Evolutionary conservation across 148 eudicot species (phyloP), one percentile per base, ranked within the genome.

Genomic region (Rhododendron ovatum): DNA sequence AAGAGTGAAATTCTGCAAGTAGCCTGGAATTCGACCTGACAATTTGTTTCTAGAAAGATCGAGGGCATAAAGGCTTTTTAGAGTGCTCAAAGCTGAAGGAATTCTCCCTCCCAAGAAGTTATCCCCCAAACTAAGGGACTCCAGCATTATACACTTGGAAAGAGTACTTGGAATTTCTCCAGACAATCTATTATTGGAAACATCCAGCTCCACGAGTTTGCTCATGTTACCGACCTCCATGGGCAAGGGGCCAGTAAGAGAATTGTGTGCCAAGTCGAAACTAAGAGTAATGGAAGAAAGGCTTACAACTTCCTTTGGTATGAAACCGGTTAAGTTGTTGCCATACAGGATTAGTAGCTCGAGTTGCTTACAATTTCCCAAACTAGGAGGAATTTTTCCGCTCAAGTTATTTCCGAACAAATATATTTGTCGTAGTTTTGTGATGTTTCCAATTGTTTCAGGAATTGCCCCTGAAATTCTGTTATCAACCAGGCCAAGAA

Each of bases 401-500:
- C 45, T 41, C 45, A 41, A 41, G 45, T 6, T 41, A 41, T 41
- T 41, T 41, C 1, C 0, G 45, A 0, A 6, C 0, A 41, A 0
- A 41, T 0, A 41, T 1, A 41, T 6, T 6, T 0, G 8, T 1
- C 0, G 1, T 7, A 41, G 1, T 6, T 0, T 6, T 41, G 45
- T 41, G 45, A 41, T 41, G 0, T 41, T 41, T 41, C 45, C 45
- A 41, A 41, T 41, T 41, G 45, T 41, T 41, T 41, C 45, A 41
- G 45, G 45, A 41, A 41, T 1, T 6, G 45, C 7, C 45, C 45
- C 45, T 41, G 45, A 41, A 41, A 41, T 41, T 41, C 45, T 0
- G 7, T 41, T 41, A 6, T 41, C 45, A 6, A 0, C 0, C 3
- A 20, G 43, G 43, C 0, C 0, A 26, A 67, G 35, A 0, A 0